Conservation (phyloP, 208 protist genomes). For the Borovskyia barvae region DNA sequence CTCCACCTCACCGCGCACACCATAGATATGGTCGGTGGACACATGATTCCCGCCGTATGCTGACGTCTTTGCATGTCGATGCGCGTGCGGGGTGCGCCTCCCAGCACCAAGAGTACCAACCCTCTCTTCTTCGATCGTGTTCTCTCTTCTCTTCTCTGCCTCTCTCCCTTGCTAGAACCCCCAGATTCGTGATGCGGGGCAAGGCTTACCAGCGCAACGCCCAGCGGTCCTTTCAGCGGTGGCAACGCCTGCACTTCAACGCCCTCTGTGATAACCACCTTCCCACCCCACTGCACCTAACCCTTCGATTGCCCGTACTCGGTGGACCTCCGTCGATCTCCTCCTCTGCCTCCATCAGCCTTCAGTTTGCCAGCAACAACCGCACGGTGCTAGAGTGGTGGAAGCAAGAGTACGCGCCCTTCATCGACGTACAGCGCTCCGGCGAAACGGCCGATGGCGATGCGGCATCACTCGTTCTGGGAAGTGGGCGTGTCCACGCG, state of each 20-base stretch:
- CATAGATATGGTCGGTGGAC: too few relatives aligned
- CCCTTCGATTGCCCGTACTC: conserved; percentile 14
- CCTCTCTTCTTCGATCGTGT: conserved; percentile 3
- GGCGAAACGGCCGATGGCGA: background rate
- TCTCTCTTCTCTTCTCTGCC: conserved; percentile 8
- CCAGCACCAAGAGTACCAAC: too few relatives aligned
- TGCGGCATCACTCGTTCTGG: background rate
- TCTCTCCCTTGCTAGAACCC: background rate
- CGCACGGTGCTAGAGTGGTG: conserved; percentile 18
- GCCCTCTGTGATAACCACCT: background rate
- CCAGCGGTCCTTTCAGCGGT: conserved; percentile 7
- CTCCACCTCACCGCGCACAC: too few relatives aligned
- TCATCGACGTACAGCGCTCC: background rate
- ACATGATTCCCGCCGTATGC: too few relatives aligned
- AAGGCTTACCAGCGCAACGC: conserved; percentile 5
- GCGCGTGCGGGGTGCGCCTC: too few relatives aligned
- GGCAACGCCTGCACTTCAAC: conserved; percentile 13
- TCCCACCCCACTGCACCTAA: conserved; percentile 13
- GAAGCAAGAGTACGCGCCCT: conserved; percentile 5
- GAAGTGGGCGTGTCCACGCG: background rate
- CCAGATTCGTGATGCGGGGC: conserved; percentile 7
- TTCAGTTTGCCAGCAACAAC: conserved; percentile 16
- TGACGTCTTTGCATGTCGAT: too few relatives aligned
- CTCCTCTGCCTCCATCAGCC: background rate
- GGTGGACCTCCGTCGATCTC: background rate